These are phyloP conservation scores for Kwoniella dendrophila DNA, from an alignment of 768 basidiomycete species.

Conservation along the genomic window DNA sequence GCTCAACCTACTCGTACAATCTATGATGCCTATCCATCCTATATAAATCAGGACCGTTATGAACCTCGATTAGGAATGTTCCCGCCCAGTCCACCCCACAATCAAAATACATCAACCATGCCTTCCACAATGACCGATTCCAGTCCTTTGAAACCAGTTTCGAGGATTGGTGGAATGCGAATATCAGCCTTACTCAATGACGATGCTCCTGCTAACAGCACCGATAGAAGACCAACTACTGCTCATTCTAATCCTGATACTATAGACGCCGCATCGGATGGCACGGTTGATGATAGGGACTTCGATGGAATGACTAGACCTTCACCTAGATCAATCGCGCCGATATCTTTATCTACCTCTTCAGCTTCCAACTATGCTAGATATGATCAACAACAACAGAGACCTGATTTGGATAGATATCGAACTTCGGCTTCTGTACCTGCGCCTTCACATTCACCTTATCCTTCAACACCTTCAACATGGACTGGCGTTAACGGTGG, in stretches of 20 bases:
- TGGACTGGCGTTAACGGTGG: slow-evolving; percentile 2
- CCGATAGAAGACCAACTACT: slow-evolving; percentile 14
- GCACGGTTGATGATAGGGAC: slow-evolving; percentile 42
- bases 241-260: slow-evolving; percentile 15
- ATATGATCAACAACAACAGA: slow-evolving; percentile 19
- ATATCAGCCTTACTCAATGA: slow-evolving; percentile 48
- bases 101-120: background rate
- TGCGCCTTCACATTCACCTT: slow-evolving; percentile 6
- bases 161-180: slow-evolving; percentile 34
- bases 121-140: slow-evolving; percentile 2
- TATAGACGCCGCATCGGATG: slow-evolving; percentile 44
- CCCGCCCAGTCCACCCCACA: slow-evolving; percentile 27
- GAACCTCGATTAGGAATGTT: slow-evolving; percentile 43
- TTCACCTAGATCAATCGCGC: slow-evolving; percentile 24
- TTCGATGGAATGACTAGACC: slow-evolving; percentile 29
- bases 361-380: slow-evolving; percentile 8
- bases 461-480: slow-evolving; percentile 1
- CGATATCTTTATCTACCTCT: background rate
- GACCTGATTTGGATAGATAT: slow-evolving; percentile 25
- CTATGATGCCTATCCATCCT: slow-evolving; percentile 20
- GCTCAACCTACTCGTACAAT: slow-evolving; percentile 25
- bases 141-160: slow-evolving; percentile 19
- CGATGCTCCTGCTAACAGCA: slow-evolving; percentile 18
- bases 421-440: slow-evolving; percentile 18
- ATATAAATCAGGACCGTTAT: slow-evolving; percentile 14